Conservation (phyloP, 1,284 basidiomycete species). For the Coniophora puteana region DNA sequence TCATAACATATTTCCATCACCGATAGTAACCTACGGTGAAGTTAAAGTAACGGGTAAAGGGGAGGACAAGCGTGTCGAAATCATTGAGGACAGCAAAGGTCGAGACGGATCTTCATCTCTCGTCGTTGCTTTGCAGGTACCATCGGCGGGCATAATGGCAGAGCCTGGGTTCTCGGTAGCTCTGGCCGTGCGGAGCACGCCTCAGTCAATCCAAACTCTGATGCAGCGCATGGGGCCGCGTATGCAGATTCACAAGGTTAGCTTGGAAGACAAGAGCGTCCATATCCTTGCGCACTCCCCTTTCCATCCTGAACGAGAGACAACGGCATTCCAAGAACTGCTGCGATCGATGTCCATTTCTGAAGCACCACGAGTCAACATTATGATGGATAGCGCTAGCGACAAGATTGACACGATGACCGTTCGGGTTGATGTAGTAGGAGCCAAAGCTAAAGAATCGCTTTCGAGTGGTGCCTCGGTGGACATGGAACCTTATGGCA, state of each 20-base stretch:
- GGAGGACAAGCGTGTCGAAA: slow-evolving; percentile 17
- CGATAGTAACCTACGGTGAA: slow-evolving; percentile 34
- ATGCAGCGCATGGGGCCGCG: slow-evolving; percentile 18
- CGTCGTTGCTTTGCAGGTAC: slow-evolving; percentile 34
- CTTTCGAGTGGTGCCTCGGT: slow-evolving; percentile 17
- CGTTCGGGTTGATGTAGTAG: slow-evolving; percentile 17
- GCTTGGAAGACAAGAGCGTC: slow-evolving; percentile 27
- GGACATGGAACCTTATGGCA: slow-evolving; percentile 16
- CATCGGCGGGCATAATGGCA: slow-evolving; percentile 30
- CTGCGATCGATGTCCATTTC: not conserved
- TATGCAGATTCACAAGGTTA: slow-evolving; percentile 28
- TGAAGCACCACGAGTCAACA: not conserved
- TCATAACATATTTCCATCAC: slow-evolving; percentile 32
- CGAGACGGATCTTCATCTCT: slow-evolving; percentile 31
- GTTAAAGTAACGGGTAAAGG: slow-evolving; percentile 17
- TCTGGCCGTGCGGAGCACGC: slow-evolving; percentile 27
- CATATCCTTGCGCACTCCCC: slow-evolving; percentile 29
- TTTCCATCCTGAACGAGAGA: slow-evolving; percentile 4
- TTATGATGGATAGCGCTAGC: slow-evolving; percentile 13
- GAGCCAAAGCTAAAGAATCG: slow-evolving; percentile 15
- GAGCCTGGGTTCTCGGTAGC: slow-evolving; percentile 19
- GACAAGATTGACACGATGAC: slow-evolving; percentile 17
- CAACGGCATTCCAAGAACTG: slow-evolving; percentile 5
- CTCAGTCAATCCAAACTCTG: slow-evolving; percentile 6
- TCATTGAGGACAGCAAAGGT: slow-evolving; percentile 32